Base-by-base conservation (phyloP, 2,329 filamentous ascomycete species). In the Trichophyton mentagrophytes region DNA sequence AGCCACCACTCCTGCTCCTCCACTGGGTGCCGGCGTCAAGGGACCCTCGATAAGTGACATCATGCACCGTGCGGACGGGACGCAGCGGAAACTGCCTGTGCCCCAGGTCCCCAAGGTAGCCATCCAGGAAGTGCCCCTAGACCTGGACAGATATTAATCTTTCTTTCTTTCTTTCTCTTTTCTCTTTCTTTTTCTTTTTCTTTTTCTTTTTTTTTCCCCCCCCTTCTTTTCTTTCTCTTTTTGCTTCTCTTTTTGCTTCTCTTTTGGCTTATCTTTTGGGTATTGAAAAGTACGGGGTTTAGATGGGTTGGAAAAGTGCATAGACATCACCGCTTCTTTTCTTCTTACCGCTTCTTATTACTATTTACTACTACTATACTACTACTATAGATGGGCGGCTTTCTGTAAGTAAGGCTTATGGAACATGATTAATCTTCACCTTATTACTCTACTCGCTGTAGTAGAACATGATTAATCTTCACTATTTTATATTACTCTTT, bases 31-130 rank as follows among this genome's bases (percentile, higher is more conserved):
- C 33, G 8, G 33, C 6, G 33, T 38, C 33, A 38, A 38, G 46
- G 90, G 90, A 46, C 83, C 95, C 61, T 88, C 89, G 44, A 86
- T 97, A 67, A 88, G 86, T 62, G 92, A 97, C 72, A 97, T 97
- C 69, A 93, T 97, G 78, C 90, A 87, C 70, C 86, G 87, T 66
- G 83, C 90, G 1, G 91, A 96, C 65, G 90, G 90, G 42, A 87
- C 88, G 25, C 89, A 93, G 76, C 81, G 92, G 67, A 97, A 97
- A 74, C 79, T 97, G 17, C 92, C 92, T 0, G 88, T 96, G 15
- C 90, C 90, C 4, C 89, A 92, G 74, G 83, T 91, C 2, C 89
- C 90, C 60, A 93, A 93, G 73, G 87, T 95, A 49, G 88, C 88
- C 1, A 86, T 95, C 3, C 88, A 92, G 67, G 92, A 96, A 68